A percentile compares a stretch with the other conserved stretches of the same genome.
These are phyloP conservation scores for Aspergillus aculeatinus DNA, from an alignment of 2,329 filamentous ascomycete species.

Conservation along the genomic window DNA sequence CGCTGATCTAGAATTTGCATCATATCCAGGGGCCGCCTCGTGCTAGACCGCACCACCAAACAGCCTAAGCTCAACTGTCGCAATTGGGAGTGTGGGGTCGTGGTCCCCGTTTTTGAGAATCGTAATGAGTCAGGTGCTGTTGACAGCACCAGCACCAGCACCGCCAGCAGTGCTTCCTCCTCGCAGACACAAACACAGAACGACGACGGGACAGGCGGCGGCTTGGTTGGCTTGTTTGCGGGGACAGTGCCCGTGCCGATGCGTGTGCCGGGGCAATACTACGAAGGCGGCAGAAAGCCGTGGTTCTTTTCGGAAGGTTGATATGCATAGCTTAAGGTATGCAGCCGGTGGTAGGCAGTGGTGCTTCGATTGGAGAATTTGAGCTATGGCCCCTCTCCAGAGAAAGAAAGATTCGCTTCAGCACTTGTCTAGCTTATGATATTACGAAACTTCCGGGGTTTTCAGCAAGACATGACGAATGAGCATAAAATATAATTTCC, in stretches of 20 bases:
- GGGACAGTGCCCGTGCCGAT: constrained; percentile 47
- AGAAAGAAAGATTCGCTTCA: too few species aligned
- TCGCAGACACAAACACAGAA: not conserved
- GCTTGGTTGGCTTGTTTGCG: constrained; percentile 34
- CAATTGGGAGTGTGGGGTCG: constrained; percentile 94
- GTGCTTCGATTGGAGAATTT: not conserved
- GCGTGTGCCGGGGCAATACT: constrained; percentile 35
- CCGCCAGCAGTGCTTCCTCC: not conserved
- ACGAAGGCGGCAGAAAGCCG: constrained; percentile 20
- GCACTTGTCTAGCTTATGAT: too few species aligned
- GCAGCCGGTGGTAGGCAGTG: not conserved
- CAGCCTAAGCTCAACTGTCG: constrained; percentile 74
- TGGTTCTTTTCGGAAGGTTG: constrained; percentile 24
- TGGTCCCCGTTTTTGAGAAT: constrained; percentile 59
- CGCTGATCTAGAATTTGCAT: not conserved
- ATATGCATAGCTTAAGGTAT: not conserved
- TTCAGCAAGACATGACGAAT: too few species aligned
- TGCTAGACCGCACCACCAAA: constrained; percentile 66
- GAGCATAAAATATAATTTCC: not conserved
- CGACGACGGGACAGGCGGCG: constrained; percentile 7
- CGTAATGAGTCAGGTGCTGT: not conserved
- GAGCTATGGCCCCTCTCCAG: too few species aligned
- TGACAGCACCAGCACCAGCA: not conserved
- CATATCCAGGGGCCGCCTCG: constrained; percentile 69
- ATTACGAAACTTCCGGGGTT: too few species aligned